phyloP scores from a whole-genome alignment of 768 basidiomycete species.

The Arthromyces matolae region DNA sequence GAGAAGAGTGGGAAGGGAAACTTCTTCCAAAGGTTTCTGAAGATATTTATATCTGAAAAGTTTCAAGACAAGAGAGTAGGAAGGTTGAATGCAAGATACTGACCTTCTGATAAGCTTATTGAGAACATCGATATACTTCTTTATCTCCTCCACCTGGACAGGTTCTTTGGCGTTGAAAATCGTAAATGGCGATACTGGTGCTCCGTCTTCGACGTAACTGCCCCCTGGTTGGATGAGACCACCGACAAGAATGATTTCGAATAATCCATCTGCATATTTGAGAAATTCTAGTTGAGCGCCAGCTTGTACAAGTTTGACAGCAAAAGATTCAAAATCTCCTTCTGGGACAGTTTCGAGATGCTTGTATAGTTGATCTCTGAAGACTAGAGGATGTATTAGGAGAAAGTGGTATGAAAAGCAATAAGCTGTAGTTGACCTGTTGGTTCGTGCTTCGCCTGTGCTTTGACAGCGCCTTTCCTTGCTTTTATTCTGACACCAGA shows the following conservation, averaged over 20 bases:
- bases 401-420: slow-evolving; percentile 9
- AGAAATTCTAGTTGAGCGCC: slow-evolving; percentile 91
- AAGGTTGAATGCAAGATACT: neutral
- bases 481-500: slow-evolving; percentile 92
- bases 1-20: slow-evolving; percentile 74
- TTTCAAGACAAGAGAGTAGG: slow-evolving; percentile 8
- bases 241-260: slow-evolving; percentile 93
- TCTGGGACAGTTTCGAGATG: slow-evolving; percentile 79
- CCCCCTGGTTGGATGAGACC: slow-evolving; percentile 97
- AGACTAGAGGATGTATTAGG: slow-evolving; percentile 48
- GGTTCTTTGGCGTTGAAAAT: slow-evolving; percentile 80
- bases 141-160: slow-evolving; percentile 79
- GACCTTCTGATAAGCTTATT: slow-evolving; percentile 95
- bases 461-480: slow-evolving; percentile 89
- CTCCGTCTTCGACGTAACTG: slow-evolving; percentile 81
- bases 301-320: slow-evolving; percentile 84
- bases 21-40: slow-evolving; percentile 91
- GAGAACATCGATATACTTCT: slow-evolving; percentile 90
- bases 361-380: slow-evolving; percentile 91
- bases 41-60: slow-evolving; percentile 91
- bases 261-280: slow-evolving; percentile 96
- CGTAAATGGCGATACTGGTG: slow-evolving; percentile 84
- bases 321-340: slow-evolving; percentile 78
- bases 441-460: slow-evolving; percentile 92
- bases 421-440: slow-evolving; percentile 40